Base-by-base conservation (phyloP, 1,284 basidiomycete genomes). In the Entoloma clypeatum region DNA sequence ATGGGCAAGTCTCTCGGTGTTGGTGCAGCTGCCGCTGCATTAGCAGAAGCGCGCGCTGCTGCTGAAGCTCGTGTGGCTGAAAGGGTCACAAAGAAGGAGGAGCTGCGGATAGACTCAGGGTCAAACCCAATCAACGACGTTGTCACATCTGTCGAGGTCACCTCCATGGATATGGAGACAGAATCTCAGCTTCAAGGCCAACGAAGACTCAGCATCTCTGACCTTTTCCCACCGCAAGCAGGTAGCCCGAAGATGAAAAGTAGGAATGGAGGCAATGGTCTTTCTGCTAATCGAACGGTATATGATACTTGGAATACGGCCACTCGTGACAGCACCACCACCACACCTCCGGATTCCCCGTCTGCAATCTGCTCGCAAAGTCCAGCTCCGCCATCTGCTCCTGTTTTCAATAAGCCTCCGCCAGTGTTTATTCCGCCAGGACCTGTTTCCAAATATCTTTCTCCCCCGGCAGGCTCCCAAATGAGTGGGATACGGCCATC, bases 41-140 rank as follows among this genome's bases (percentile, higher is more conserved):
- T 86, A 10, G 82, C 81, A 6, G 79, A 85, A 60, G 83, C 82
- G 7, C 69, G 74, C 41, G 81, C 81, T 36, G 77, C 77, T 31
- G 85, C 85, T 4, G 80, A 86, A 56, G 82, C 79, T 4, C 72
- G 75, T 43, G 70, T 88, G 9, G 82, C 78, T 2, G 74, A 86
- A 54, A 65, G 81, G 48, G 74, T 75, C 56, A 59, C 66, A 29
- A 68, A 71, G 37, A 63, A 66, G 34, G 64, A 65, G 17, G 60
- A 57, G 45, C 52, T 56, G 42, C 58, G 52, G 27, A 60, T 51
- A 36, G 52, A 52, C 8, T 38, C 59, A 16, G 57, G 52, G 14
- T 32, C 33, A 23, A 13, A 18, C 4, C 6, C 37, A 19, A 11
- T 39, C 14, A 21, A 22, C 14, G 9, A 28, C n/a, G 36, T 14